Conservation (phyloP, 1,139 yeast species). For the Geotrichum europaeum region DNA sequence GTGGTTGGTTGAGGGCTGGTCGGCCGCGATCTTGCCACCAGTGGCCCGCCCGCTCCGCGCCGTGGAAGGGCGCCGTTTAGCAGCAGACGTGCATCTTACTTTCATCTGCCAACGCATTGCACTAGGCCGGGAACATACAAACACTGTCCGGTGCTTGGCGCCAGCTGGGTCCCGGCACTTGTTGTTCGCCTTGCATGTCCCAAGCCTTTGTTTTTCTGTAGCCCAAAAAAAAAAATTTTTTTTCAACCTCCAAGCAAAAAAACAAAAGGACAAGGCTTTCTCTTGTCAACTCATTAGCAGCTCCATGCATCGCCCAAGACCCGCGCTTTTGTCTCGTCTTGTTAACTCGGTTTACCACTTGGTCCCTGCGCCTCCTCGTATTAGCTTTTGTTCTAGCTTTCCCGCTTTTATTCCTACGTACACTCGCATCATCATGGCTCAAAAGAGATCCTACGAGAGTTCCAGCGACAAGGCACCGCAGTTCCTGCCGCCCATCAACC, state of each 20-base stretch:
- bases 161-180: not conserved
- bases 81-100: not conserved
- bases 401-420: not conserved
- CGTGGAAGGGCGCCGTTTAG: not conserved
- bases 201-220: not conserved
- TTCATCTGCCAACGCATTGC: not conserved
- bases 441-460: conserved; percentile 1
- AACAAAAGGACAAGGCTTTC: not conserved
- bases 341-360: not conserved
- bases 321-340: not conserved
- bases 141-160: not conserved
- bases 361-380: not conserved
- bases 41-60: not conserved
- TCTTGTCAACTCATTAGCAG: not conserved
- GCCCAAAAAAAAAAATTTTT: not conserved
- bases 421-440: not conserved
- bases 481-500: conserved; percentile 56
- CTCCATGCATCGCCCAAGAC: not conserved
- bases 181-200: not conserved
- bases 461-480: conserved; percentile 1
- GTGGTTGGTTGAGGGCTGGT: not conserved
- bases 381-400: not conserved
- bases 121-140: not conserved
- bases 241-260: not conserved
- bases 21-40: not conserved